Base-by-base conservation (phyloP, 202 grass and related monocot species). In the Musa balbisiana region DNA sequence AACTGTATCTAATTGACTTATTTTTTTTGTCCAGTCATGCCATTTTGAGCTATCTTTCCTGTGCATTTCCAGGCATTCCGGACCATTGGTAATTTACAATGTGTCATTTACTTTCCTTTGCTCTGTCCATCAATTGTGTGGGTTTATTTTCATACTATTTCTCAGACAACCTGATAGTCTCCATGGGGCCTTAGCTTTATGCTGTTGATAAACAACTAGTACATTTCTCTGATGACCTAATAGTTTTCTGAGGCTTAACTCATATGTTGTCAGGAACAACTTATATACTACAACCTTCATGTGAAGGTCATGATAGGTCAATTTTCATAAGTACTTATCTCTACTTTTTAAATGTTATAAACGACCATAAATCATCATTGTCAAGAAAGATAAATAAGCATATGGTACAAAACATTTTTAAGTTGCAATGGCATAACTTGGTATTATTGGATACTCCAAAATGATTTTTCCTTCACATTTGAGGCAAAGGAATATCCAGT, bases 11-110 rank as follows among this genome's bases (percentile, higher is more conserved):
- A 14, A 71, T 58, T 59, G 24, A 43, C 76, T 25, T 54, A 54
- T 12, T 26, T 72, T 80, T 49, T 75, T 63, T 3, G 33, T 43
- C 33, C 93, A 97, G 88, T 52, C 93, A 97, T 87, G 83, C 90
- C 62, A 89, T 97, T 69, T 83, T 98, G 88, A 88, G 88, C 72
- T 98, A 98, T 82, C 86, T 98, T 51, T 76, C 83, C 20, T 83
- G 76, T 10, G 85, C 87, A 19, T 98, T 98, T 73, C 90, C 94
- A 58, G 83, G 86, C 5, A 67, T 93, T 78, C 74, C 88, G 55
- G 90, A 93, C 29, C 94, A 98, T 77, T 98, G 94, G 93, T 97
- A 86, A 70, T 75, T 83, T 78, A 19, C 5, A 67, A 27, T 67
- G 22, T 62, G 67, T 50, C 16, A 76, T 87, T 68, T 69, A 43